Evolutionary conservation across 345 rosid species (phyloP), one percentile per base, ranked within the genome.

Genomic region (Conringia planisiliqua): DNA sequence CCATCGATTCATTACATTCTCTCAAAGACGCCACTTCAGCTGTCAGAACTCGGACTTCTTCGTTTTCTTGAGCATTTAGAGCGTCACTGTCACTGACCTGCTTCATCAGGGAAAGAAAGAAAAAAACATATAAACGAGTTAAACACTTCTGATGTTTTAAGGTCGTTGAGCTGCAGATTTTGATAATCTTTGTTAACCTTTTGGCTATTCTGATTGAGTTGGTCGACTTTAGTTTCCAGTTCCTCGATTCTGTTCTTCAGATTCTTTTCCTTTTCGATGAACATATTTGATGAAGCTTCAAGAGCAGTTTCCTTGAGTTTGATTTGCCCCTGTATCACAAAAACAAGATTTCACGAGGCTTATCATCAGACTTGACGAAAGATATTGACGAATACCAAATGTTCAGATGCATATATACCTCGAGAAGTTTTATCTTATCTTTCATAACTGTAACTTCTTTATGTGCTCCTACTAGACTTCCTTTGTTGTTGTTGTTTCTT

Each of bases 1-100:
- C 97, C 97, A 95, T 86, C 0, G 50, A 54, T 40, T 69, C 56
- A 68, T 88, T 92, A 82, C 65, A 81, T 76, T 89, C 97, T 82
- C 83, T 77, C 76, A 88, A 55, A 16, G 75, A 66, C 68, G 55
- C 77, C 9, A 92, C 54, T 62, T 91, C 97, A 10, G 62, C 75
- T 29, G 67, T 58, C 55, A 79, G 32, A 66, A 75, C 76, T n/a
- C 80, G 61, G 1, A 76, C 46, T 4, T 62, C 66, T 62, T 75
- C 79, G 1, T 59, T 60, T 60, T 60, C 79, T 75, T 75, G 18
- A 50, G 40, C 71, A 32, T 65, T 38, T 27, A 38, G 24, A 51
- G n/a, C 3, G 30, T 62, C 72, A 57, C 3, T 74, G 18, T 38
- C 44, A 47, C 54, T 74, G 22, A 16, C 57, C 72, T 74, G 76